phyloP scores from a whole-genome alignment of 768 basidiomycete species.

The Russula sp. region DNA sequence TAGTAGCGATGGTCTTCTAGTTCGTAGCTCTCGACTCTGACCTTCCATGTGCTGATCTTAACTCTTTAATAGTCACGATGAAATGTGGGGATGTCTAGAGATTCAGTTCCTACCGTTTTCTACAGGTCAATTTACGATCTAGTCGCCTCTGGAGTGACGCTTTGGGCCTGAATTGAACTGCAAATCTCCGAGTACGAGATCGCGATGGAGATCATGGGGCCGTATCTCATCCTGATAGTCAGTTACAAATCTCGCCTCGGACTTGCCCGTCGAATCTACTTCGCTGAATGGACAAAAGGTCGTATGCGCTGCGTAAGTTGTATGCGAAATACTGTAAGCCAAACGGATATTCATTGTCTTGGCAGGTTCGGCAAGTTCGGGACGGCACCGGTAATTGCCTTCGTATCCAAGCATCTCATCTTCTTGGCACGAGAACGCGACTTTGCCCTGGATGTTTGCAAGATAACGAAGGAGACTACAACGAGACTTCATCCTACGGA shows the following conservation, averaged over 20 bases:
- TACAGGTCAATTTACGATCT: constrained; percentile 13
- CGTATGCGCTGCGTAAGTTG: constrained; percentile 17
- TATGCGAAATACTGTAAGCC: not conserved
- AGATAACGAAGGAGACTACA: constrained; percentile 2
- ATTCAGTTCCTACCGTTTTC: constrained; percentile 19
- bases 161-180: constrained; percentile 18
- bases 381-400: constrained; percentile 17
- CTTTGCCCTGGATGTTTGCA: constrained; percentile 23
- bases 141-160: not conserved
- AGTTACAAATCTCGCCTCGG: constrained; percentile 17
- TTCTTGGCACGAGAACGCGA: constrained; percentile 22
- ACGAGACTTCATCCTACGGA: constrained; percentile 1
- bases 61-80: constrained; percentile 13
- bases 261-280: constrained; percentile 15
- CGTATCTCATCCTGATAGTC: constrained; percentile 19
- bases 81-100: constrained; percentile 13
- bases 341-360: not conserved
- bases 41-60: not conserved
- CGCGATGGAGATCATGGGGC: constrained; percentile 21
- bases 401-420: constrained; percentile 22
- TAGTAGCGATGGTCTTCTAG: constrained; percentile 20
- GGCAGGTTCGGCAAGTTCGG: constrained; percentile 20
- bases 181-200: constrained; percentile 22
- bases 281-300: constrained; percentile 20
- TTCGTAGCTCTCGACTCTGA: constrained; percentile 3